phyloP scores from a whole-genome alignment of 768 basidiomycete species.

The Tylopilus sp. region DNA sequence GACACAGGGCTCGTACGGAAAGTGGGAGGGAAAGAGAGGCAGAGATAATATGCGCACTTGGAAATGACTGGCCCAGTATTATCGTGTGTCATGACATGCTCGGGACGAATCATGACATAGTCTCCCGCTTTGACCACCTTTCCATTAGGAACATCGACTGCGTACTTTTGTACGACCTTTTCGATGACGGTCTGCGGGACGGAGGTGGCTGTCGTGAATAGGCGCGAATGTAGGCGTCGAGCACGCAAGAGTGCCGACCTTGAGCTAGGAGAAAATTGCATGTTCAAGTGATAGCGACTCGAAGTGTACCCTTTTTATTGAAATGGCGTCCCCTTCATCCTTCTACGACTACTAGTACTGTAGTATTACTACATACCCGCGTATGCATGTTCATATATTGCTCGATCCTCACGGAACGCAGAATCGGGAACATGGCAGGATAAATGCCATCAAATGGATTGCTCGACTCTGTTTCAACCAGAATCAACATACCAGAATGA shows the following conservation, averaged over 20 bases:
- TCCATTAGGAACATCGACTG: constrained; percentile 80
- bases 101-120: constrained; percentile 99
- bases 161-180: constrained; percentile 96
- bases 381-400: too few relatives aligned
- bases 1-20: too few relatives aligned
- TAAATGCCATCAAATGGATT: too few relatives aligned
- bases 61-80: constrained; percentile 98
- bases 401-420: too few relatives aligned
- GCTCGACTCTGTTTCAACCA: too few relatives aligned
- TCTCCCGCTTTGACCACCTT: constrained; percentile 89
- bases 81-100: constrained; percentile 98
- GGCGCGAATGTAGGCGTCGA: constrained; percentile 11
- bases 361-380: too few relatives aligned
- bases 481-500: too few relatives aligned
- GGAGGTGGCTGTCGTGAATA: constrained; percentile 32
- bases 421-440: too few relatives aligned
- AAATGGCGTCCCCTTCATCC: too few relatives aligned
- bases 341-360: too few relatives aligned
- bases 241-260: constrained; percentile 10
- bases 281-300: not conserved
- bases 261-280: constrained; percentile 15
- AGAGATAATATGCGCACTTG: constrained; percentile 56
- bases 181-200: constrained; percentile 89
- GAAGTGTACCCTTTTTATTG: not conserved
- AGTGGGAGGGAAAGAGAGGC: not conserved